Base-by-base conservation (phyloP, 208 protist species). In the Trypanosoma vivax region DNA sequence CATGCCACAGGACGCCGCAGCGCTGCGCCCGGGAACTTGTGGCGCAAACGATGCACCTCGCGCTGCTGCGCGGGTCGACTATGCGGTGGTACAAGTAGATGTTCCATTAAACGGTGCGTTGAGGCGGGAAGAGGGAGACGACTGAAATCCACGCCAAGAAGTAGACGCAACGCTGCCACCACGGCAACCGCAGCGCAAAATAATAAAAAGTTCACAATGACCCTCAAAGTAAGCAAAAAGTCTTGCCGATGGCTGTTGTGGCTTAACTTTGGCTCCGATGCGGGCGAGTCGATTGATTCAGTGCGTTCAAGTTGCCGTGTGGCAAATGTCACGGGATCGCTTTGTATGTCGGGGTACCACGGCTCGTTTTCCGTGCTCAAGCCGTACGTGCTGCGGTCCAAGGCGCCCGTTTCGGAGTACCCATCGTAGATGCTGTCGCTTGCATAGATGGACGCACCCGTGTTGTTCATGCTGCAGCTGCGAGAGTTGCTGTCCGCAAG, bases 141-240 rank as follows among this genome's bases (percentile, higher is more conserved):
- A 40, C 53, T 66, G 21, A 81, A 59, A 47, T 79, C 56, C 19
- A 72, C 40, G 40, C 60, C 56, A 39, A 83, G 60, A 3, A 83
- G 30, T 9, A 80, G 49, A 19, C 75, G 79, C 42, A 83, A 57
- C 25, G 39, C 59, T 30, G 60, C 57, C 3, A 65, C 65, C 9
- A 78, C 16, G n/a, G 80, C 34, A 31, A 78, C 57, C 10, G 70
- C 48, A 4, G 28, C 46, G 28, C 72, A 73, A 33, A 83, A 83
- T 33, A 69, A 52, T 9, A 59, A 27, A 46, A 88, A 72, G 35
- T 73, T 70, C 1, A 62, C 27, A 5, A 74, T 40, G 6, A 68
- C 65, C 28, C 37, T 38, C 19, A 70, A 31, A 2, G 70, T 85
- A 24, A 75, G 63, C 37, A 56, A 60, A 27, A 83, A 33, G 0